Evolutionary conservation across 2,329 filamentous ascomycete genomes (phyloP), one percentile per base, ranked within the genome.

Genomic region (Colletotrichum neosansevieriae): DNA sequence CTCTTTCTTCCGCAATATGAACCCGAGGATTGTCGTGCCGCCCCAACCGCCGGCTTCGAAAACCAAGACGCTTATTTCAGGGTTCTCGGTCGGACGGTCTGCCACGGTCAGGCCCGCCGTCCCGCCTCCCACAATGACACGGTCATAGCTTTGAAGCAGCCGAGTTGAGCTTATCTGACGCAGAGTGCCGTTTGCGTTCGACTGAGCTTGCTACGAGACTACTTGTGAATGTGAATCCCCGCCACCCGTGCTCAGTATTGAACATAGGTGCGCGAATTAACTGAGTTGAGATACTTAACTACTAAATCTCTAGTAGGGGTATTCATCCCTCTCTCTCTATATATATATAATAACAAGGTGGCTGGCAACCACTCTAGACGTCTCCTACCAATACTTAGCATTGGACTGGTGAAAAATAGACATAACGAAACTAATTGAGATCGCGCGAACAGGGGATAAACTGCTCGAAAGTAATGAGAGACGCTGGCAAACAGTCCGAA

Each of bases 21-120:
- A 57, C 59, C 51, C 50, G 7, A 24, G 58, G 64, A 36, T 63
- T 67, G 24, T 67, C 36, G 2, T 67, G 51, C 63, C 36, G 17
- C 59, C 64, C 59, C 59, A 67, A 44, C 71, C 71, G 36, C 29
- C 66, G 49, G 60, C 54, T 11, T 69, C 61, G 17, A 69, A 47
- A 11, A 69, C 62, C 54, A 66, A 29, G 21, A 68, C 65, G 3
- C 36, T 66, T 13, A 47, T 68, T 6, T 60, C 62, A 2, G 61
- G 54, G 49, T 67, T 58, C 45, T 69, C 67, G 11, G 67, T 67
- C 19, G 79, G 70, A 40, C 77, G 76, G 67, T 78, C 75, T 21
- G 77, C 77, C 13, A 79, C 73, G 6, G 77, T 78, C 57, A 79
- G 68, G 6, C 77, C 77, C 6, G 21, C 75, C 72, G 76, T 79